phyloP scores from a whole-genome alignment of 1,139 yeast genomes.

The Zhuliangozyma blackwelliae region DNA sequence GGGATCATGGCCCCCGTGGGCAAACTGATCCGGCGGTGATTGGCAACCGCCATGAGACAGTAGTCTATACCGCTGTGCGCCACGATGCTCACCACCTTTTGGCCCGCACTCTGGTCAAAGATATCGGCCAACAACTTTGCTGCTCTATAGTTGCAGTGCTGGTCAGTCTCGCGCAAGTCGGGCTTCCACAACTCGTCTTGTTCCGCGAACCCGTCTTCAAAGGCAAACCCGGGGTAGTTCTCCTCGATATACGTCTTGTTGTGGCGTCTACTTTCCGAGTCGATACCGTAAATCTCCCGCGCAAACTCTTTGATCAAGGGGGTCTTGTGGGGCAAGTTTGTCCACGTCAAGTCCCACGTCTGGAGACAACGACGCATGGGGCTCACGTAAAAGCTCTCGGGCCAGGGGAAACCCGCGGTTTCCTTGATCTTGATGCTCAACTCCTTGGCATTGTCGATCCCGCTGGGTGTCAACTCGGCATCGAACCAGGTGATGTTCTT shows the following conservation, averaged over 20 bases:
- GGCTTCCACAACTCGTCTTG: slow-evolving; percentile 26
- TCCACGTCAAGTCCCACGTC: slow-evolving; percentile 31
- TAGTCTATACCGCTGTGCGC: slow-evolving; percentile 32
- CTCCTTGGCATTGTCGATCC: slow-evolving; percentile 17
- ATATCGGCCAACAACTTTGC: slow-evolving; percentile 26
- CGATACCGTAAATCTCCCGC: slow-evolving; percentile 37
- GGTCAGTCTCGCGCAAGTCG: slow-evolving; percentile 5
- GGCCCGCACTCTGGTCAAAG: slow-evolving; percentile 21
- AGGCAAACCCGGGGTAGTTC: slow-evolving; percentile 21
- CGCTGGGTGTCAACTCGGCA: slow-evolving; percentile 30
- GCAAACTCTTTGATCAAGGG: slow-evolving; percentile 30
- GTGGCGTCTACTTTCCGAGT: slow-evolving; percentile 34
- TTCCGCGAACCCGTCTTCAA: slow-evolving; percentile 25
- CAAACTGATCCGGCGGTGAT: slow-evolving; percentile 15
- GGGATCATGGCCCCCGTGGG: slow-evolving; percentile 12
- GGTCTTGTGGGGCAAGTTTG: slow-evolving; percentile 10
- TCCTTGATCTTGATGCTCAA: slow-evolving; percentile 15
- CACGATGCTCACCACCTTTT: slow-evolving; percentile 27
- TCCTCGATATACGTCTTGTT: slow-evolving; percentile 18
- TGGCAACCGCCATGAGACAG: slow-evolving; percentile 24
- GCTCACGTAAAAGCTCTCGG: slow-evolving; percentile 28
- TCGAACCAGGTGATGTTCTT: slow-evolving; percentile 33
- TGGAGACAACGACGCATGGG: slow-evolving; percentile 34
- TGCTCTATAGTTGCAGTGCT: slow-evolving; percentile 23
- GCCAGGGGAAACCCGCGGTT: slow-evolving; percentile 20